Evolutionary conservation across 2,329 filamentous ascomycete species (phyloP), one percentile per base, ranked within the genome.

Genomic region (Boeremia exigua): DNA sequence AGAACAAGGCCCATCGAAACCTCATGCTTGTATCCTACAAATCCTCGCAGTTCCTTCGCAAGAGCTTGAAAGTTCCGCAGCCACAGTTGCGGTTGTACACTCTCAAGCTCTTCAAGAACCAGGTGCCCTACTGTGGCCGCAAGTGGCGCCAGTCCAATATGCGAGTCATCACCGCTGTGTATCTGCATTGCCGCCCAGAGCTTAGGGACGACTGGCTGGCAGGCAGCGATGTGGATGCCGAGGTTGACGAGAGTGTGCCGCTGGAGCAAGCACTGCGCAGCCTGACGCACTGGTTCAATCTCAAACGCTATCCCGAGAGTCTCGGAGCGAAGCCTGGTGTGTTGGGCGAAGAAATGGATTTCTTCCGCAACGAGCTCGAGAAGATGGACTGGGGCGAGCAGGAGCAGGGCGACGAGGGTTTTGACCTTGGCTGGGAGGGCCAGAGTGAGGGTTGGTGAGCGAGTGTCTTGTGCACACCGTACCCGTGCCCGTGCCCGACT

Each of bases 101-200:
- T 0, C 85, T 99, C 65, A 99, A 99, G 78, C 84, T 99, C 0
- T 98, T 98, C 87, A 99, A 99, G 77, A 95, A 92, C 58, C 95
- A 99, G 76, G 95, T 99, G 4, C 95, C 95, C 1, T 99, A 96
- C 80, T 98, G 94, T 75, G 94, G 95, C 19, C 88, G 95, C 38
- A 99, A 99, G 79, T 99, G 95, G 95, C 88, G 95, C 12, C 95
- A 98, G 79, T 88, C 88, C 66, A 98, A 99, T 76, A 99, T 99
- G 95, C 90, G 94, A 51, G 93, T 98, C 70, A 99, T 99, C 71
- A 99, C 95, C 0, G 92, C 93, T 3, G 91, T 99, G 1, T 99
- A 97, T 75, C 82, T 99, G 44, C 91, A 96, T 77, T 96, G 94
- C 71, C 85, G 92, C 7, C 94, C 94, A 0, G 94, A 98, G 74